A percentile compares a stretch with the other conserved stretches of the same genome.
Conservation (phyloP, 805 yeast species). For the Saturnispora kantuleensis region DNA sequence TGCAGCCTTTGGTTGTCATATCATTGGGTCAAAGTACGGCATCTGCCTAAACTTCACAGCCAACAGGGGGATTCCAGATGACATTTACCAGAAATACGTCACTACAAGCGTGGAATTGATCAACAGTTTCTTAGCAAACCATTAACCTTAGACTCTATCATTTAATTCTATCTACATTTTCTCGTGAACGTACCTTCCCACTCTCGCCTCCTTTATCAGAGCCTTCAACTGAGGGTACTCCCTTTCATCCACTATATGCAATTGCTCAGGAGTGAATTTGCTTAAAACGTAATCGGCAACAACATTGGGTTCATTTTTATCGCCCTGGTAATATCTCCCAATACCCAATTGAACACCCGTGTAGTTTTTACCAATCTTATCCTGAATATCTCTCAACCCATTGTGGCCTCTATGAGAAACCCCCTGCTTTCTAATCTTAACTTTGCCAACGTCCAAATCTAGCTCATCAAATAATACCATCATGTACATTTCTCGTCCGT, state of each 20-base stretch:
- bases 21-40: conserved; percentile 2
- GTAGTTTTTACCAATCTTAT: conserved; percentile 38
- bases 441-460: conserved; percentile 53
- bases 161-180: conserved; percentile 1
- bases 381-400: conserved; percentile 57
- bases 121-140: too few relatives aligned
- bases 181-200: conserved; percentile 23
- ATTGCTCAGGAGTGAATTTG: conserved; percentile 39
- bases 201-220: conserved; percentile 28
- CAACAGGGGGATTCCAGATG: conserved; percentile 6
- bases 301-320: conserved; percentile 19
- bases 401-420: conserved; percentile 75
- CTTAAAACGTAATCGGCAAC: conserved; percentile 60
- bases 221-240: conserved; percentile 33
- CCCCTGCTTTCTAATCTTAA: conserved; percentile 50
- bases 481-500: conserved; percentile 29
- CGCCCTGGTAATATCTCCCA: conserved; percentile 48
- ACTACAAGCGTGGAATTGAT: too few relatives aligned
- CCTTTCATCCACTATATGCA: conserved; percentile 28
- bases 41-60: conserved; percentile 7
- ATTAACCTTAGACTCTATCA: neutral
- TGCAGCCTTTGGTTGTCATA: conserved; percentile 10
- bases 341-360: conserved; percentile 71
- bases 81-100: conserved; percentile 1
- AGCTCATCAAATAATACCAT: conserved; percentile 76